A percentile compares a stretch with the other conserved stretches of the same genome.
Evolutionary conservation across 345 rosid species (phyloP).

Genomic region (Hevea brasiliensis): DNA sequence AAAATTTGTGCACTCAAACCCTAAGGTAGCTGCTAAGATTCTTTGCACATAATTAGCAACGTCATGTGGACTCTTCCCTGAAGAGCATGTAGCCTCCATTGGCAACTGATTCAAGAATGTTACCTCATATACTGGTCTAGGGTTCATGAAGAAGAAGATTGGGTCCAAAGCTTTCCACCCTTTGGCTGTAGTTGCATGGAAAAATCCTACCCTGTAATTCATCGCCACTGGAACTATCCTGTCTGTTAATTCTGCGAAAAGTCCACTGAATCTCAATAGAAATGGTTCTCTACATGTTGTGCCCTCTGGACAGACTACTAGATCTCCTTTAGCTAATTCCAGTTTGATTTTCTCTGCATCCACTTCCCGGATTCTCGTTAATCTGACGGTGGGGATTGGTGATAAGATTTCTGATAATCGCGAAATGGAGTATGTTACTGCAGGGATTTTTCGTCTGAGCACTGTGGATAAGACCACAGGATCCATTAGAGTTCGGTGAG

Average conservation of each 20-base stretch:
- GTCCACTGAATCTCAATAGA: constrained; percentile 74
- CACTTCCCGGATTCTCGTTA: constrained; percentile 64
- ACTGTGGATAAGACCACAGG: constrained; percentile 79
- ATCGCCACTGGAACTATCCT: constrained; percentile 87
- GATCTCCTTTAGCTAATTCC: constrained; percentile 57
- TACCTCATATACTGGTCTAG: constrained; percentile 82
- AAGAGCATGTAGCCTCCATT: constrained; percentile 74
- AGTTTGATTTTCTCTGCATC: constrained; percentile 67
- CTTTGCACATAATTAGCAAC: constrained; percentile 92
- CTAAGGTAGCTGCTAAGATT: constrained; percentile 75
- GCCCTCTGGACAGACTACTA: constrained; percentile 89
- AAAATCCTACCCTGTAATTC: constrained; percentile 89
- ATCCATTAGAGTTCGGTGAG: constrained; percentile 92
- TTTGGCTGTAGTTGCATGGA: constrained; percentile 91
- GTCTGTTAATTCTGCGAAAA: constrained; percentile 84
- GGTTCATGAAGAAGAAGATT: constrained; percentile 92
- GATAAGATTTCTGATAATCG: constrained; percentile 74
- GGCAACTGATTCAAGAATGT: constrained; percentile 88
- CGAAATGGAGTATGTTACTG: constrained; percentile 87
- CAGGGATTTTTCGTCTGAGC: constrained; percentile 70
- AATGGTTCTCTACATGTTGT: constrained; percentile 96
- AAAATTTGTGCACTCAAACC: constrained; percentile 90
- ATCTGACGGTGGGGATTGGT: constrained; percentile 79
- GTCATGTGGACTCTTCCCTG: constrained; percentile 88
- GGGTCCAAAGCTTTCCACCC: constrained; percentile 94